Conservation (phyloP, 2,329 filamentous ascomycete species). For the Fusarium odoratissimum region DNA sequence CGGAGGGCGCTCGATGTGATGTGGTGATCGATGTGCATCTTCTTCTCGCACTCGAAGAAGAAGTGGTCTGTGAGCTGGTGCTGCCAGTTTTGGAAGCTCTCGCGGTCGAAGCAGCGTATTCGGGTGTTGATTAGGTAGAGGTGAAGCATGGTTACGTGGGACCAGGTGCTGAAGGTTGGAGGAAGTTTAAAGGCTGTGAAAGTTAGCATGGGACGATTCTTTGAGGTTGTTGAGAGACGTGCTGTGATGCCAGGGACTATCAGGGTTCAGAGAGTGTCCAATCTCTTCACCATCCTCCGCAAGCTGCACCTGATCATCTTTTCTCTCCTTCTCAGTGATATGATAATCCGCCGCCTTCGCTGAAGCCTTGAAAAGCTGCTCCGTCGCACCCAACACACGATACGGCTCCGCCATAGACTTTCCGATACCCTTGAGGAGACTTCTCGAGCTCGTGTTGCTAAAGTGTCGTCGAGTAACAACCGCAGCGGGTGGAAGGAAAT, state of each 20-base stretch:
- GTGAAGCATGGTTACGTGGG: constrained; percentile 95
- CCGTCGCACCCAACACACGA: constrained; percentile 81
- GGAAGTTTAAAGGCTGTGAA: constrained; percentile 78
- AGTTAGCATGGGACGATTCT: neutral
- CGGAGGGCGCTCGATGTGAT: constrained; percentile 69
- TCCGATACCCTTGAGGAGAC: constrained; percentile 51
- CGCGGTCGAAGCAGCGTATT: constrained; percentile 79
- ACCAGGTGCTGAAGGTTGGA: constrained; percentile 95
- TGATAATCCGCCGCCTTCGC: constrained; percentile 79
- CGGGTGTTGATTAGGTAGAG: constrained; percentile 91
- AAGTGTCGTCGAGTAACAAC: constrained; percentile 49
- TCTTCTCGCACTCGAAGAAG: constrained; percentile 88
- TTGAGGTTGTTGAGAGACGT: constrained; percentile 45
- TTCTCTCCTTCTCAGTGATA: constrained; percentile 75
- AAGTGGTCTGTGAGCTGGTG: constrained; percentile 95
- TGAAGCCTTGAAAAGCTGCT: constrained; percentile 82
- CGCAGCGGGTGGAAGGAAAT: constrained; percentile 32
- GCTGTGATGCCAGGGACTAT: constrained; percentile 80
- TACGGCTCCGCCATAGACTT: constrained; percentile 64
- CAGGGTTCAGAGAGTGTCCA: constrained; percentile 58
- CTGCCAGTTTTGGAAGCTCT: constrained; percentile 80
- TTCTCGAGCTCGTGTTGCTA: constrained; percentile 49
- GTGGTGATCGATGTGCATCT: constrained; percentile 84
- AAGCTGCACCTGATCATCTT: constrained; percentile 74
- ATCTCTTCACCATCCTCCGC: constrained; percentile 85